phyloP scores from a whole-genome alignment of 2,329 filamentous ascomycete species.

The Grosmannia serpens region DNA sequence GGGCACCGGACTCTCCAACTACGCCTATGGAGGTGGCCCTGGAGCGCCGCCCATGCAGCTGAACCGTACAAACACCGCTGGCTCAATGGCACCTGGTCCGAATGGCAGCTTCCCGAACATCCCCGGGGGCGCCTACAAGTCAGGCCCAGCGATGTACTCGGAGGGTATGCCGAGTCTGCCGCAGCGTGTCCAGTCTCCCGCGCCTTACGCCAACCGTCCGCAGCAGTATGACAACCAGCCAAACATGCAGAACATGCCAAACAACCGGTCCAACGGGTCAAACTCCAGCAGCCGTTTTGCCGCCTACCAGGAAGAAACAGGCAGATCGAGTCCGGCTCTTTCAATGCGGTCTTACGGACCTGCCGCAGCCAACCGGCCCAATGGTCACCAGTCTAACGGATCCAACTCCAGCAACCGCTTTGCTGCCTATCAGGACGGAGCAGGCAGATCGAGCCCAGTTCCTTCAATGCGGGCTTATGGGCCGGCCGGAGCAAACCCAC shows the following conservation, averaged over 20 bases:
- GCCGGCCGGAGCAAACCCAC: not conserved
- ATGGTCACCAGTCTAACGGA: not conserved
- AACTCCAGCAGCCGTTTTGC: slow-evolving; percentile 5
- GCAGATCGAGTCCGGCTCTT: slow-evolving; percentile 20
- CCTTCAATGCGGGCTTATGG: slow-evolving; percentile 17
- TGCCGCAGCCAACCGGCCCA: not conserved
- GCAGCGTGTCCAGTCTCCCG: slow-evolving; percentile 6
- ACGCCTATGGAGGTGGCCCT: slow-evolving; percentile 13
- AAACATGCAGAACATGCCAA: not conserved
- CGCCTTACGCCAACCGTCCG: not conserved
- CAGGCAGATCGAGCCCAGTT: slow-evolving; percentile 18
- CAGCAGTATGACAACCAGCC: not conserved
- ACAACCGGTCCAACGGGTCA: slow-evolving; percentile 3
- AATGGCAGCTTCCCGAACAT: not conserved
- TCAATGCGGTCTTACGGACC: slow-evolving; percentile 15
- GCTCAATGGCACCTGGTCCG: not conserved
- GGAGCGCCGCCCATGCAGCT: slow-evolving; percentile 2
- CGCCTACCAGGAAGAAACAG: slow-evolving; percentile 5
- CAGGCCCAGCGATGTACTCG: slow-evolving; percentile 15
- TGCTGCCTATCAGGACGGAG: slow-evolving; percentile 1
- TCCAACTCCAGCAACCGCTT: slow-evolving; percentile 8
- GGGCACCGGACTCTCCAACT: slow-evolving; percentile 15
- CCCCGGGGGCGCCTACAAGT: slow-evolving; percentile 2
- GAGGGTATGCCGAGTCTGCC: slow-evolving; percentile 16
- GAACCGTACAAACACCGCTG: slow-evolving; percentile 16